Conservation (phyloP, 106 monocot genomes). For the Amphibolis antarctica region DNA sequence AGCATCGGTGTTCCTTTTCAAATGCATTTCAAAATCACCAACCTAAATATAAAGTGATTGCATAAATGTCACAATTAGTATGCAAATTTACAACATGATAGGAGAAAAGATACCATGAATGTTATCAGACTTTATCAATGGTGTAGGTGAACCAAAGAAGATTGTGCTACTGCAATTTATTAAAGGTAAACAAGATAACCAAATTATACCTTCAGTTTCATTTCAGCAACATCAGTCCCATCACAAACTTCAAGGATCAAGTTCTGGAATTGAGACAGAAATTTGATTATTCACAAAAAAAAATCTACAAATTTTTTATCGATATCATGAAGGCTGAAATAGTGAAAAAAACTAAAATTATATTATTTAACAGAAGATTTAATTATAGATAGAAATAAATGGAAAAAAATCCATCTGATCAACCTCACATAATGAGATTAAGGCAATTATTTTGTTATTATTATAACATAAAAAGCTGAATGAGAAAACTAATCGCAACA, state of each 20-base stretch:
- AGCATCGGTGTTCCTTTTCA: conserved; percentile 50
- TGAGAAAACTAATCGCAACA: not conserved
- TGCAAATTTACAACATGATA: not conserved
- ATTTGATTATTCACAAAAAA: not conserved
- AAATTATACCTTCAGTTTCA: conserved; percentile 61
- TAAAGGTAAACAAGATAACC: no score
- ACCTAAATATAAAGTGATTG: conserved; percentile 33
- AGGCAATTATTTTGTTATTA: no score
- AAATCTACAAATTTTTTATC: not conserved
- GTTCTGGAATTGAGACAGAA: conserved; percentile 28
- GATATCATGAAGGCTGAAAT: not conserved
- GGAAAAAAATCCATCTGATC: no score
- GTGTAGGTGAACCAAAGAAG: not conserved
- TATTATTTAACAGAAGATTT: no score
- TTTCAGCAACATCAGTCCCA: conserved; percentile 67
- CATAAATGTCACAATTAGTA: not conserved
- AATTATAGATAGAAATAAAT: no score
- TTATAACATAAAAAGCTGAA: no score
- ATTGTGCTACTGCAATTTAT: not conserved
- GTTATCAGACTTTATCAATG: no score
- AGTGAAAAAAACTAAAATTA: not conserved
- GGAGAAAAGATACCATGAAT: no score
- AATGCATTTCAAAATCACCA: conserved; percentile 79
- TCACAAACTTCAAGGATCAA: conserved; percentile 65
- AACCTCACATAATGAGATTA: no score